Evolutionary conservation across 1,284 basidiomycete species (phyloP), one percentile per base, ranked within the genome.

Genomic region (Phylloporus sp.): DNA sequence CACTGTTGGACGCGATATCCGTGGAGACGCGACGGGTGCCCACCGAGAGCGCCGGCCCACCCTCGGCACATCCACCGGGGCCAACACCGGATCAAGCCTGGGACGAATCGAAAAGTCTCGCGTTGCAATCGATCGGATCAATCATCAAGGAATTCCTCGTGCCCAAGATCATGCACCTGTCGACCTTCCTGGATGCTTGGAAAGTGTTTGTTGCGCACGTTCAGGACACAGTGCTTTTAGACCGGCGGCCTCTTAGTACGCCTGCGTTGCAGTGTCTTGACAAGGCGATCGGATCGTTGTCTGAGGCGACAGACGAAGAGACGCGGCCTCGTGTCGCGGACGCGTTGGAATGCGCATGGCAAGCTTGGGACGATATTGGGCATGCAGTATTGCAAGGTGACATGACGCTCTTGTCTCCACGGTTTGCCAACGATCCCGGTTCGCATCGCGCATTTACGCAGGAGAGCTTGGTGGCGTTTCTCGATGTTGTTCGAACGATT

Each of bases 101-200:
- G 90, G 93, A 96, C 74, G 96, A 98, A 72, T 95, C 94, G 1
- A 94, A 95, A 76, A 90, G 93, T 39, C 86, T 99, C 23, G 95
- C 95, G 0, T 80, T 98, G 62, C 89, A 93, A 55, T 96, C 94
- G 2, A 88, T 95, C 27, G 95, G 95, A 1, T 88, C 90, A 1
- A 91, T 98, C 65, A 90, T 98, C 76, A 86, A 90, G 67, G 90
- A 94, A 59, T 97, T 96, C 80, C 78, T 96, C 17, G 81, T 86
- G 0, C 82, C 87, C 14, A 93, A 95, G 77, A 87, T 97, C 68
- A 88, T 93, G 77, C 85, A 85, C 49, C 85, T 96, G 3, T 83
- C 88, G 1, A 89, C 89, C 1, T 96, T 95, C 75, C 79, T 82
- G 12, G 83, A 86, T 53, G 89, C 90, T 0, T 97, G 93, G 91